Evolutionary conservation across 192 early-diverging fungal species (phyloP), one percentile per base, ranked within the genome.

Genomic region (Entomortierella chlamydospora): DNA sequence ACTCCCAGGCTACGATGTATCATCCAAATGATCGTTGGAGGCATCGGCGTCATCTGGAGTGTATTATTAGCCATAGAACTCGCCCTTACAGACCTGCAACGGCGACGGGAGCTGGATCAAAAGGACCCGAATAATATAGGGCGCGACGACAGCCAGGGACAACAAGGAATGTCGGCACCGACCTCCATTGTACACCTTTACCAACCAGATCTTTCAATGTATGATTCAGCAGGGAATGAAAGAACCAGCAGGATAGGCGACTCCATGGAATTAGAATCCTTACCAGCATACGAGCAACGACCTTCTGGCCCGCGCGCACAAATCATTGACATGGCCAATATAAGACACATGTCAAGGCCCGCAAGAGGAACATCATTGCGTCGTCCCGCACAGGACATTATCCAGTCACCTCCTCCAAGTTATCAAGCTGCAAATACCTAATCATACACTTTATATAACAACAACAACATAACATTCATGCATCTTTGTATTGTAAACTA

Each of bases 211-310:
- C 8, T 68, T 11, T 50, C 66, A 2, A 10, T 68, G 11, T 2
- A 51, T 4, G 56, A 42, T 18, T 18, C 65, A 56, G n/a, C 33
- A 37, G 6, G 49, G 4, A 54, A 31, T 6, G 22, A 33, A 43
- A 29, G 37, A 26, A 26, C n/a, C 11, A 0, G n/a, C 25, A 68
- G 43, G 53, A 57, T 2, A 8, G 4, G 45, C 18, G 30, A 26
- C 9, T 49, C 61, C 15, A 17, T 47, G 29, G 66, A 68, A 26
- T 3, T 50, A 20, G 66, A 68, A 26, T 4, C 55, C 15, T 50
- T 68, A 0, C 66, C 66, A 25, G 66, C 45, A 33, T 68, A 68
- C 17, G 66, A 68, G 25, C 56, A 39, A 41, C 43, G 66, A 26
- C 41, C 42, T 10, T 50, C 66, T 17, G 66, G 66, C 8, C 66